A percentile compares a stretch with the other conserved stretches of the same genome.
Evolutionary conservation across 352 stramenopile species (phyloP).

Genomic region (Detonula confervacea): DNA sequence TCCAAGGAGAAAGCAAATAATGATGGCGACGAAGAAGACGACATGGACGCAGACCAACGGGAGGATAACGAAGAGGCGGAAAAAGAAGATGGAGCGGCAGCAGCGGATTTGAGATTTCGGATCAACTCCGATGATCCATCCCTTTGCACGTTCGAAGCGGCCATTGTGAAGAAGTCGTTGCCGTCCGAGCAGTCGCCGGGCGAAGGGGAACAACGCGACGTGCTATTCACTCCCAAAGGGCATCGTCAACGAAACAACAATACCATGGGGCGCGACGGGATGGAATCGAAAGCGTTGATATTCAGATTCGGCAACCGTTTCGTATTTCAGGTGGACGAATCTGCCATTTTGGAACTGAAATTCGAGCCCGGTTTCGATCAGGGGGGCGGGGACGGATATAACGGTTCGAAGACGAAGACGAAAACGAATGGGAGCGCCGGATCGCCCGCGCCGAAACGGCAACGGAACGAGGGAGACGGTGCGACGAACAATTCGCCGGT

Average conservation of each 20-base stretch:
- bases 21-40: background rate
- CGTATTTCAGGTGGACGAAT: slow-evolving; percentile 32
- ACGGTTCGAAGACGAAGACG: background rate
- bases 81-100: background rate
- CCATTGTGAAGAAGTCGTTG: slow-evolving; percentile 17
- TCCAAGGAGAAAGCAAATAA: too few relatives aligned
- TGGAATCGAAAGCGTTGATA: slow-evolving; percentile 27
- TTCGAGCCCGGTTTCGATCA: slow-evolving; percentile 13
- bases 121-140: slow-evolving; percentile 40
- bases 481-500: background rate
- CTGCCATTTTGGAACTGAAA: slow-evolving; percentile 27
- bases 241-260: background rate
- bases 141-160: slow-evolving; percentile 34
- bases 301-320: slow-evolving; percentile 44
- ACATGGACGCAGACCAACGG: background rate
- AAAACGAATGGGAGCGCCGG: too few relatives aligned
- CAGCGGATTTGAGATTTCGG: slow-evolving; percentile 5
- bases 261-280: background rate
- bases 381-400: background rate
- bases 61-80: background rate
- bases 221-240: slow-evolving; percentile 1
- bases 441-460: slow-evolving; percentile 24
- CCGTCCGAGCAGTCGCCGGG: background rate
- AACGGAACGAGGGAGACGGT: slow-evolving; percentile 5
- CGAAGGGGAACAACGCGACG: background rate